These are phyloP conservation scores for Primulina tabacum DNA, from an alignment of 257 asterid species.

Conservation along the genomic window DNA sequence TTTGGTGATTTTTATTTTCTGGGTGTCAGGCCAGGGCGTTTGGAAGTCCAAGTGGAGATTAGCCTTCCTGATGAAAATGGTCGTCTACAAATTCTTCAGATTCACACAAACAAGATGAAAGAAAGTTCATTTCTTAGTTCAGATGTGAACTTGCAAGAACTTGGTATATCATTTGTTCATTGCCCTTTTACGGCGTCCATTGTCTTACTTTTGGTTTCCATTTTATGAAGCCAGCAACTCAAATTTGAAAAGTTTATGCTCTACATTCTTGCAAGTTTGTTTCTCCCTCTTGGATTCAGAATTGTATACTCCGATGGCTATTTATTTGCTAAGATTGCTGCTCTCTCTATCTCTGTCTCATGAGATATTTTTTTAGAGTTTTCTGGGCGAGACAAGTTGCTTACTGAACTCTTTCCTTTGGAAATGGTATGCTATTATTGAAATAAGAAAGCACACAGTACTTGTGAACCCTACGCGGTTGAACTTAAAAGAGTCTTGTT, in stretches of 20 bases:
- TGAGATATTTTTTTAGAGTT: too few species aligned
- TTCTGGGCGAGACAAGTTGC: neutral
- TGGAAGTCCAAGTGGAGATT: constrained; percentile 99
- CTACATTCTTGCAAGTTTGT: constrained; percentile 14
- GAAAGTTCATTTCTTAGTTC: constrained; percentile 55
- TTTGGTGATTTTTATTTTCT: constrained; percentile 15
- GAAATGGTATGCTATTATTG: constrained; percentile 6
- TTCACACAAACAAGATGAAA: constrained; percentile 59
- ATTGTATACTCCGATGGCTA: neutral
- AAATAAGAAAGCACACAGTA: constrained; percentile 18
- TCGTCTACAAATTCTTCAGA: constrained; percentile 85
- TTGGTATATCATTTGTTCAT: constrained; percentile 40
- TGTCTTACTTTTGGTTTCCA: constrained; percentile 9
- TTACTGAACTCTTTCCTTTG: neutral
- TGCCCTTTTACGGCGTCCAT: neutral
- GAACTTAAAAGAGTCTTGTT: neutral
- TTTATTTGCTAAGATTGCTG: too few species aligned
- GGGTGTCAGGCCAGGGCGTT: constrained; percentile 88
- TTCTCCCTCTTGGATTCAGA: constrained; percentile 8
- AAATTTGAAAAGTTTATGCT: too few species aligned
- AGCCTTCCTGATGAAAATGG: constrained; percentile 99
- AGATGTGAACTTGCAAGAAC: constrained; percentile 51
- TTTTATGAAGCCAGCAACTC: neutral
- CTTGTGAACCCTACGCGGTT: constrained; percentile 11
- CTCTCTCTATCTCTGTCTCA: too few species aligned